Conservation (phyloP, 176 grass and related monocot genomes). For the Oryza nivara region DNA sequence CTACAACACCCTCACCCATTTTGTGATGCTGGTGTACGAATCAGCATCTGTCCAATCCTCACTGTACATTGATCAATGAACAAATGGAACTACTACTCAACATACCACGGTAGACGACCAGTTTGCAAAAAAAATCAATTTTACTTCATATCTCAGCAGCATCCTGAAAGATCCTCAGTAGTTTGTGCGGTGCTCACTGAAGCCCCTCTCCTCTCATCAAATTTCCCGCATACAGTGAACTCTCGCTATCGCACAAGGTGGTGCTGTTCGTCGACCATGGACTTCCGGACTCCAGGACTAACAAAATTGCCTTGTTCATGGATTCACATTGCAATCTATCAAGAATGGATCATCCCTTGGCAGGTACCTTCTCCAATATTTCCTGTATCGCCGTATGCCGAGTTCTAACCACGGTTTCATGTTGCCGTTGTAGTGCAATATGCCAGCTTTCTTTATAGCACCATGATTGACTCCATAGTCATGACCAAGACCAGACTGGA, state of each 20-base stretch:
- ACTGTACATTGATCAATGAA: slow-evolving; percentile 20
- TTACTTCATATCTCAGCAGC: not conserved
- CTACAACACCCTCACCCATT: slow-evolving; percentile 27
- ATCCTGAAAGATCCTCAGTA: not conserved
- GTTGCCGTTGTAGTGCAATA: slow-evolving; percentile 79
- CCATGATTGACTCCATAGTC: slow-evolving; percentile 60
- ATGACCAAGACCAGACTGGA: slow-evolving; percentile 69
- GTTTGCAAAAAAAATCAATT: slow-evolving; percentile 3
- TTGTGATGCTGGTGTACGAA: slow-evolving; percentile 18
- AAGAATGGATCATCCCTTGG: slow-evolving; percentile 63
- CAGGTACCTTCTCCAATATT: slow-evolving; percentile 74
- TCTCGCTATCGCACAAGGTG: not conserved
- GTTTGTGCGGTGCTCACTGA: not conserved
- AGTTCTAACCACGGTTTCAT: slow-evolving; percentile 87
- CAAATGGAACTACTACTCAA: not conserved
- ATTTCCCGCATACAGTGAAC: not conserved
- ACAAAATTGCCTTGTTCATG: slow-evolving; percentile 32
- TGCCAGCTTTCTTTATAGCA: slow-evolving; percentile 46
- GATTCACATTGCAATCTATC: slow-evolving; percentile 81
- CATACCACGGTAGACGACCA: not conserved
- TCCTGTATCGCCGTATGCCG: slow-evolving; percentile 68
- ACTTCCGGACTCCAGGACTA: not conserved
- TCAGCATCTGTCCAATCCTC: not conserved
- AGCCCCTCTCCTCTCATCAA: not conserved
- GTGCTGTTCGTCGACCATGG: not conserved